Conservation (phyloP, 1,284 basidiomycete genomes). For the Malassezia sympodialis region DNA sequence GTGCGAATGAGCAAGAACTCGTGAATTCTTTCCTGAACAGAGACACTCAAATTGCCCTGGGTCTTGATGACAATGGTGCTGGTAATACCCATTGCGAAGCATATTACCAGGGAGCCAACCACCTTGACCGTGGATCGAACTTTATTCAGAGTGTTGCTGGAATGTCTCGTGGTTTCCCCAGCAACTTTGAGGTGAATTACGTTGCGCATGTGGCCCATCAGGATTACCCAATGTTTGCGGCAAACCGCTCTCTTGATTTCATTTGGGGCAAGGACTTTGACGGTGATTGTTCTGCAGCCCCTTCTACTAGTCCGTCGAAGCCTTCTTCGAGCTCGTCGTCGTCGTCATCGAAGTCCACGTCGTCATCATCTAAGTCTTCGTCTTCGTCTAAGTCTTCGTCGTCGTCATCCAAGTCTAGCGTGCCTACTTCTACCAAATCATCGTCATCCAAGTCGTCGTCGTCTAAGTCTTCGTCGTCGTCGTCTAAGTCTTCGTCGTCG, state of each 20-base stretch:
- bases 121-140: conserved; percentile 19
- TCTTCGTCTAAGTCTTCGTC: background rate
- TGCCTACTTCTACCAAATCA: no score
- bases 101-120: conserved; percentile 32
- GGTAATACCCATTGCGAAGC: conserved; percentile 38
- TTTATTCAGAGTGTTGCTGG: background rate
- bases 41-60: conserved; percentile 32
- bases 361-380: background rate
- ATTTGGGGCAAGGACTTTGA: conserved; percentile 18
- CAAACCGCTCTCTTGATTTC: conserved; percentile 23
- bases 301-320: background rate
- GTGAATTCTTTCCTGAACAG: conserved; percentile 22
- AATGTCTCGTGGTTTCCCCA: conserved; percentile 18
- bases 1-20: background rate
- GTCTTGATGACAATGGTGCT: conserved; percentile 36
- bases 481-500: background rate
- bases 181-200: conserved; percentile 26
- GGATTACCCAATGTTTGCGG: conserved; percentile 38
- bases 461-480: background rate
- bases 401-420: background rate
- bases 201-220: conserved; percentile 34
- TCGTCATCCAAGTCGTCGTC: background rate
- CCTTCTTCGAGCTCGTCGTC: background rate
- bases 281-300: background rate
- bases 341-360: background rate